Evolutionary conservation across 176 grass and related monocot genomes (phyloP).

Genomic region (Oryza meridionalis): DNA sequence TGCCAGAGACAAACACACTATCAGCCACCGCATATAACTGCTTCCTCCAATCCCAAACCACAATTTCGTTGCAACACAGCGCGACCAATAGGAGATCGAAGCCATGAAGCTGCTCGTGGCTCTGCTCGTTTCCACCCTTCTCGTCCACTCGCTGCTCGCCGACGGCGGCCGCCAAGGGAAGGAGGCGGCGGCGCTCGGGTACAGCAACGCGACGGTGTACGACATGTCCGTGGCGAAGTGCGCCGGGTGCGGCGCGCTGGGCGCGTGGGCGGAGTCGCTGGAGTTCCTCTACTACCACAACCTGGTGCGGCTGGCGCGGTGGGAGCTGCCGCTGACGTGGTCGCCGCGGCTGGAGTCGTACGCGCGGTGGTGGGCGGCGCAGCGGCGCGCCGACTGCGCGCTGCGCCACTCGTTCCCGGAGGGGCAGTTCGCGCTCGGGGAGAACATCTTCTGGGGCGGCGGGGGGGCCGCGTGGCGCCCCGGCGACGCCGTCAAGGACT

Average conservation of each 20-base stretch:
- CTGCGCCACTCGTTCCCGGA: conserved; percentile 72
- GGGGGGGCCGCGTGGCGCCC: conserved; percentile 46
- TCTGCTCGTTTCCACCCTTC: conserved; percentile 11
- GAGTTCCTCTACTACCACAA: conserved; percentile 78
- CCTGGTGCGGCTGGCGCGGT: conserved; percentile 53
- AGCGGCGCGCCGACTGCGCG: conserved; percentile 54
- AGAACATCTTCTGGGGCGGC: conserved; percentile 80
- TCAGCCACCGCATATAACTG: not conserved
- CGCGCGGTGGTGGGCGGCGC: conserved; percentile 62
- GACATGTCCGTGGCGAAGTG: conserved; percentile 40
- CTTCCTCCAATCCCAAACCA: not conserved
- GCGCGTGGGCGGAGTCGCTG: conserved; percentile 48
- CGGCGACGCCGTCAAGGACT: conserved; percentile 58
- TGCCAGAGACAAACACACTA: not conserved
- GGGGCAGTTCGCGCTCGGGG: conserved; percentile 64
- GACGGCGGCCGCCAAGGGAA: not conserved
- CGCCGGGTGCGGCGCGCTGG: conserved; percentile 27
- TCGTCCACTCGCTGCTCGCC: not conserved
- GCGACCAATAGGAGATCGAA: not conserved
- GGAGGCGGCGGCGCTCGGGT: not conserved
- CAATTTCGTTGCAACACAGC: not conserved
- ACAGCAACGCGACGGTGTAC: conserved; percentile 49
- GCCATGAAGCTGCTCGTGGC: conserved; percentile 24
- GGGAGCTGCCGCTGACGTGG: conserved; percentile 64
- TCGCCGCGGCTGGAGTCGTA: conserved; percentile 52